A percentile compares a stretch with the other conserved stretches of the same genome.
Conservation (phyloP, 1,284 basidiomycete species). For the Cutaneotrichosporon sp. region DNA sequence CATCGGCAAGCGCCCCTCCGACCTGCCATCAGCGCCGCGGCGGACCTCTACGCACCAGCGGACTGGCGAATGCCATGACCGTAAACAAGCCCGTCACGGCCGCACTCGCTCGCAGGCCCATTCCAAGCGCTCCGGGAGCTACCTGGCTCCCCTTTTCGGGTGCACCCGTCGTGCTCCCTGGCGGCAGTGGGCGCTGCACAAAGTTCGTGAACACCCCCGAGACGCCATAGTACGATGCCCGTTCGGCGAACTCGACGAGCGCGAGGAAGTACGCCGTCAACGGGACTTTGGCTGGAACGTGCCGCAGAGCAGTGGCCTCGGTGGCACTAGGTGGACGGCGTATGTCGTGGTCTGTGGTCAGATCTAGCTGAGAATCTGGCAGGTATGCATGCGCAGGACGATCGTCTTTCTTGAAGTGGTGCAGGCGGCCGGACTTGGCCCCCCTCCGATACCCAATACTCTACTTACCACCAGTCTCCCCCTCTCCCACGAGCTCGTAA, state of each 20-base stretch:
- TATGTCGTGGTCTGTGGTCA: not conserved
- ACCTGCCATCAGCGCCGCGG: not conserved
- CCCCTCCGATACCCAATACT: too few species aligned
- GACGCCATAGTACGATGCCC: constrained; percentile 26
- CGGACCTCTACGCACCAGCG: constrained; percentile 17
- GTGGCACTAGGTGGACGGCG: not conserved
- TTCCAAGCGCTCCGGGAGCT: constrained; percentile 56
- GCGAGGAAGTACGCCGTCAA: constrained; percentile 22
- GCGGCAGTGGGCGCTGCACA: constrained; percentile 54
- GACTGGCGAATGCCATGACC: constrained; percentile 34
- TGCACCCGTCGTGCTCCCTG: constrained; percentile 61
- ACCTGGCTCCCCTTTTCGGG: constrained; percentile 47
- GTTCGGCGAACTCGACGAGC: constrained; percentile 40
- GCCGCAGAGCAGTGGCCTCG: constrained; percentile 11
- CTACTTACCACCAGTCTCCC: not conserved
- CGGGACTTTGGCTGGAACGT: constrained; percentile 18
- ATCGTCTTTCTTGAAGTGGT: too few species aligned
- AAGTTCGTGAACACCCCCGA: constrained; percentile 25
- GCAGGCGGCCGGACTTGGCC: too few species aligned
- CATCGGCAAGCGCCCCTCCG: constrained; percentile 53
- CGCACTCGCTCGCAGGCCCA: constrained; percentile 28
- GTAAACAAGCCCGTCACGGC: constrained; percentile 33
- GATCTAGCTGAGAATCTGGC: not conserved
- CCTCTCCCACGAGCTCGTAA: not conserved
- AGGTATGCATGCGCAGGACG: not conserved